phyloP scores from a whole-genome alignment of 169 alveolate species.

The Plasmodium sp. region DNA sequence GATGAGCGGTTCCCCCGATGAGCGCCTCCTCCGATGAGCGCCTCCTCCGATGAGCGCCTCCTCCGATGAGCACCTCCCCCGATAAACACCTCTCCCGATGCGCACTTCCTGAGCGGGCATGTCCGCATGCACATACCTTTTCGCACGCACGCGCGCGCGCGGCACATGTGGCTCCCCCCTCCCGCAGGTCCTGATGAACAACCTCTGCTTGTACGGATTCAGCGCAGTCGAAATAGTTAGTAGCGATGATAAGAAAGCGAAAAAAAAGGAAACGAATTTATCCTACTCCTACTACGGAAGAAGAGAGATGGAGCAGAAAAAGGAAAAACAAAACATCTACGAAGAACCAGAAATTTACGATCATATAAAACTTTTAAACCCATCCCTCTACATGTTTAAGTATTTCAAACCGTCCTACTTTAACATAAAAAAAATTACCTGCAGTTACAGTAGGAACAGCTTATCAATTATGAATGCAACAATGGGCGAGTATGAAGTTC shows the following conservation, averaged over 20 bases:
- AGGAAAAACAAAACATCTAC: constrained; percentile 17
- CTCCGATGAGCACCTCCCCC: too few species aligned
- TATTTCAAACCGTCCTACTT: constrained; percentile 73
- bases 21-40: background rate
- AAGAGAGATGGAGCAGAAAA: constrained; percentile 12
- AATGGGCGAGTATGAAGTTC: constrained; percentile 66
- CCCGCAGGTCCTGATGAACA: constrained; percentile 57
- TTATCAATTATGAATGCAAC: constrained; percentile 72
- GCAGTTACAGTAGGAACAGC: constrained; percentile 72
- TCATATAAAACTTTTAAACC: constrained; percentile 28
- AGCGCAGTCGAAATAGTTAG: constrained; percentile 44
- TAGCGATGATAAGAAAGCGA: background rate
- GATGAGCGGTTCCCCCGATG: too few species aligned
- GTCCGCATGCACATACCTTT: background rate
- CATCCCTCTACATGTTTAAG: constrained; percentile 69
- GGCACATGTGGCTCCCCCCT: background rate
- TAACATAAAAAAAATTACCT: constrained; percentile 58
- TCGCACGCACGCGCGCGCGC: background rate
- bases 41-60: background rate
- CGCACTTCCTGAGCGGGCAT: background rate
- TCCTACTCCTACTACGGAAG: constrained; percentile 9
- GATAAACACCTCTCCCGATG: background rate
- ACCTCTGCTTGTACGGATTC: constrained; percentile 72
- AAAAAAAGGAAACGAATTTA: constrained; percentile 7
- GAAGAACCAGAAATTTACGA: constrained; percentile 68